Percentiles rank a stretch among this genome's conserved stretches.
phyloP scores from a whole-genome alignment of 2,329 filamentous ascomycete species.

The Sporothrix brunneoviolacea region DNA sequence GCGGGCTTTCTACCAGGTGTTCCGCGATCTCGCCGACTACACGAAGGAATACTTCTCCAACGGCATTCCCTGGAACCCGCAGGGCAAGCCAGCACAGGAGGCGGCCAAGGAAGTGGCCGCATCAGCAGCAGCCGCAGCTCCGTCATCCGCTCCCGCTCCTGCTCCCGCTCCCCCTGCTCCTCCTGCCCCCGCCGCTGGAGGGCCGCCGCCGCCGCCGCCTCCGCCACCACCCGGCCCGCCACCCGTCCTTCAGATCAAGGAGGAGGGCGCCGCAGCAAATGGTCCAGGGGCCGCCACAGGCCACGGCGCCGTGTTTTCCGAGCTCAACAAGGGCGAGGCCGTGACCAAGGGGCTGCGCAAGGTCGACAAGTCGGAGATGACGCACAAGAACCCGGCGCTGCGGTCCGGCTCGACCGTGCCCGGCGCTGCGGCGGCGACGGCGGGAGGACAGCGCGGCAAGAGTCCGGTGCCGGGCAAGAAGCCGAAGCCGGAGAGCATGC shows the following conservation, averaged over 20 bases:
- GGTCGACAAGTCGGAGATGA: slow-evolving; percentile 94
- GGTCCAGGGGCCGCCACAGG: slow-evolving; percentile 45
- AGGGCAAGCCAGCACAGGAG: slow-evolving; percentile 66
- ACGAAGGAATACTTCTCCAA: slow-evolving; percentile 74
- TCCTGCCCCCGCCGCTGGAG: slow-evolving; percentile 43
- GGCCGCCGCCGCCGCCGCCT: slow-evolving; percentile 57
- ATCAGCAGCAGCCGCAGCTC: slow-evolving; percentile 31
- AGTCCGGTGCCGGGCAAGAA: slow-evolving; percentile 84
- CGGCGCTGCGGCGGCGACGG: slow-evolving; percentile 32
- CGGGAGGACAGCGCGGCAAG: slow-evolving; percentile 56
- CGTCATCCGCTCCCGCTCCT: slow-evolving; percentile 23
- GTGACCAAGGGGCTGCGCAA: slow-evolving; percentile 86
- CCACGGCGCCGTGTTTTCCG: slow-evolving; percentile 81
- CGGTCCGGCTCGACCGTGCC: slow-evolving; percentile 67
- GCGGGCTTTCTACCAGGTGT: slow-evolving; percentile 84
- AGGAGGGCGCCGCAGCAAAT: slow-evolving; percentile 38
- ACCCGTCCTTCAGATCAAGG: slow-evolving; percentile 55
- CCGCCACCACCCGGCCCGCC: slow-evolving; percentile 66
- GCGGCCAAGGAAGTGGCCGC: slow-evolving; percentile 52
- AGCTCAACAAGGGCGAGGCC: slow-evolving; percentile 81
- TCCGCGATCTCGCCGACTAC: slow-evolving; percentile 76
- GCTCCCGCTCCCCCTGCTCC: slow-evolving; percentile 47
- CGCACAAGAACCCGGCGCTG: slow-evolving; percentile 91
- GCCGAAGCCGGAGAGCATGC: slow-evolving; percentile 79
- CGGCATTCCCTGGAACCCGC: slow-evolving; percentile 81